phyloP scores from a whole-genome alignment of 2,329 filamentous ascomycete species.

The Fusarium sp. region DNA sequence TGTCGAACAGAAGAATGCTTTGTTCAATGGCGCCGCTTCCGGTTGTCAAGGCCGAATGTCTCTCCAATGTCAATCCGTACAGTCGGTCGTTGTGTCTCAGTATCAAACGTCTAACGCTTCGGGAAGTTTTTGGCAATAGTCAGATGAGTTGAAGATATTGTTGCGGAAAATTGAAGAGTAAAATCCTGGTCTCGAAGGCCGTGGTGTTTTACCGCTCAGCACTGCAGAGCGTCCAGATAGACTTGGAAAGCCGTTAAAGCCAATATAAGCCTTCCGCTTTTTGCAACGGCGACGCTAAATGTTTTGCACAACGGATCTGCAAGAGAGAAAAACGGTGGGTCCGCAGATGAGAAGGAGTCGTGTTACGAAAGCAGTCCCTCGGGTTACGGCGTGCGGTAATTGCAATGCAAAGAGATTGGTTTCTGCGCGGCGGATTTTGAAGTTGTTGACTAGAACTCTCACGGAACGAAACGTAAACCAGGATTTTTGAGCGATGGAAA shows the following conservation, averaged over 20 bases:
- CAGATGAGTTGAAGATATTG: constrained; percentile 25
- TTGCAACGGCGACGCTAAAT: constrained; percentile 26
- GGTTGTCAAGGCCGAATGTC: constrained; percentile 13
- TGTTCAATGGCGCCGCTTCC: constrained; percentile 36
- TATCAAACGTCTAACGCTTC: constrained; percentile 36
- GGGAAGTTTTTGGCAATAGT: constrained; percentile 12
- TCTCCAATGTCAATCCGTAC: constrained; percentile 17
- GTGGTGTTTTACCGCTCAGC: constrained; percentile 15
- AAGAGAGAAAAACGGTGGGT: constrained; percentile 11
- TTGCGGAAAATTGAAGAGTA: constrained; percentile 8
- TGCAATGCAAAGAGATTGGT: constrained; percentile 17
- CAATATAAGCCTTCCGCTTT: constrained; percentile 16
- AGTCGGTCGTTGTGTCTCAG: constrained; percentile 40
- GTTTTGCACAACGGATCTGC: constrained; percentile 20
- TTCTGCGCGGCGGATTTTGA: neutral
- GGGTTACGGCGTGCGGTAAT: constrained; percentile 15
- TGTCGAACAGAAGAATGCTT: constrained; percentile 34
- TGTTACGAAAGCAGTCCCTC: constrained; percentile 27
- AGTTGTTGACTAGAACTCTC: constrained; percentile 2
- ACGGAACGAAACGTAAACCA: constrained; percentile 4
- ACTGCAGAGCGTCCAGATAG: constrained; percentile 22
- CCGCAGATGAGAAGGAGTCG: constrained; percentile 4
- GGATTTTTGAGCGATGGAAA: constrained; percentile 25
- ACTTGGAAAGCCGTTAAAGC: constrained; percentile 28
- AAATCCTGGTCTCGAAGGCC: neutral